Percentiles rank a stretch among this genome's conserved stretches.
Conservation (phyloP, 768 basidiomycete species). For the Lactarius pseudohatsudake region DNA sequence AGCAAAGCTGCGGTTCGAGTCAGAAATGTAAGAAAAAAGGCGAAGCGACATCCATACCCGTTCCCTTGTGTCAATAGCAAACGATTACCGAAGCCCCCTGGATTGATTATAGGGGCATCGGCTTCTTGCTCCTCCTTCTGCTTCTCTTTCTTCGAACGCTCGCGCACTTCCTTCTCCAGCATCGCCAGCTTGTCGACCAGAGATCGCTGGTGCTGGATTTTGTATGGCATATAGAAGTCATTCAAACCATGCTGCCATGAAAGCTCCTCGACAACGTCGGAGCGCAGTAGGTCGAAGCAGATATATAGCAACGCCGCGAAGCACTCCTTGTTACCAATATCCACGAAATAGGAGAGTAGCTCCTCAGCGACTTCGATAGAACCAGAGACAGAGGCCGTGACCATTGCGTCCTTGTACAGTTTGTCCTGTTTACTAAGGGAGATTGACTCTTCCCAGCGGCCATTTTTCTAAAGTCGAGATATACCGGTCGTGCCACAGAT, state of each 20-base stretch:
- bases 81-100: slow-evolving; percentile 61
- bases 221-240: slow-evolving; percentile 98
- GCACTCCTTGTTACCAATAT: slow-evolving; percentile 98
- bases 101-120: slow-evolving; percentile 85
- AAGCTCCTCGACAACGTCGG: slow-evolving; percentile 90
- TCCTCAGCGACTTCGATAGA: slow-evolving; percentile 94
- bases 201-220: slow-evolving; percentile 82
- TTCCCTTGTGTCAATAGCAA: slow-evolving; percentile 76
- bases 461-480: slow-evolving; percentile 71
- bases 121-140: slow-evolving; percentile 90
- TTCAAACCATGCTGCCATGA: slow-evolving; percentile 96
- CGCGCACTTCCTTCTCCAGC: slow-evolving; percentile 88
- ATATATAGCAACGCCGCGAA: slow-evolving; percentile 88
- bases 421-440: slow-evolving; percentile 94
- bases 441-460: slow-evolving; percentile 95
- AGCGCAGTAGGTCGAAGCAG: slow-evolving; percentile 93
- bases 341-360: slow-evolving; percentile 92
- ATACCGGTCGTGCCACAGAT: neutral
- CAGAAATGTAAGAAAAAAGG: slow-evolving; percentile 5
- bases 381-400: slow-evolving; percentile 83
- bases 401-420: slow-evolving; percentile 93
- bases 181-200: slow-evolving; percentile 72
- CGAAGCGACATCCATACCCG: slow-evolving; percentile 40
- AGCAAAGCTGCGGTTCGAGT: slow-evolving; percentile 46
- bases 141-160: slow-evolving; percentile 80